Base-by-base conservation (phyloP, 1,139 yeast genomes). In the Yamadazyma jaroonii region DNA sequence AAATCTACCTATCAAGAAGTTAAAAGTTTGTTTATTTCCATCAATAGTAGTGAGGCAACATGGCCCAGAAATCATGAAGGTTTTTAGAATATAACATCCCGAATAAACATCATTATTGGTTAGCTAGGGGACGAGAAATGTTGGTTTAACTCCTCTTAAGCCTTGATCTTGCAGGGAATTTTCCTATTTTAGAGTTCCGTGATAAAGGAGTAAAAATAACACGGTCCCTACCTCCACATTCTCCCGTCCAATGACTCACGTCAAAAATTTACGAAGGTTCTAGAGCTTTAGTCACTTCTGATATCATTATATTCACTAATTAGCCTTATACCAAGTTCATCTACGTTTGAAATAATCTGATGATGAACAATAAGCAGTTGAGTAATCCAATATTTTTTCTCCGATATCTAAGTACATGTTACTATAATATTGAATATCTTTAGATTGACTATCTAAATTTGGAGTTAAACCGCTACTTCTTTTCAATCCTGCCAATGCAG, bases 401-500 rank as follows among this genome's bases (percentile, higher is more conserved):
- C 98, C 98, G 25, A 83, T 61, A 40, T 80, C 84, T 47, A 92
- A 72, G 56, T 88, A 92, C 53, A 79, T 83, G 25, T 66, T 65
- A 12, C 82, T 66, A 52, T 84, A 82, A 31, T 74, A 69, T 52
- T 74, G 74, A 9, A 83, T 64, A 28, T 81, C 84, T 35, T 77
- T 61, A 43, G 56, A 64, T 31, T 67, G 46, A 8, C 48, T 31
- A 22, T 66, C 71, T 24, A 66, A 48, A 42, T 69, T 56, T 9
- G 67, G 67, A 6, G 88, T 76, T 31, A 90, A 67, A 0, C 97
- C 97, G 3, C 97, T 84, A 50, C 82, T 81, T 57, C 96, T 78
- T 62, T 84, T 87, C 36, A 92, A 80, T 2, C 97, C 97, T 1
- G 97, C 96, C 39, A 92, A 68, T 38, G 89, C 77, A 0, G 96